Evolutionary conservation across 164 flowering plant species (phyloP).

Genomic region (Berberis thunbergii): DNA sequence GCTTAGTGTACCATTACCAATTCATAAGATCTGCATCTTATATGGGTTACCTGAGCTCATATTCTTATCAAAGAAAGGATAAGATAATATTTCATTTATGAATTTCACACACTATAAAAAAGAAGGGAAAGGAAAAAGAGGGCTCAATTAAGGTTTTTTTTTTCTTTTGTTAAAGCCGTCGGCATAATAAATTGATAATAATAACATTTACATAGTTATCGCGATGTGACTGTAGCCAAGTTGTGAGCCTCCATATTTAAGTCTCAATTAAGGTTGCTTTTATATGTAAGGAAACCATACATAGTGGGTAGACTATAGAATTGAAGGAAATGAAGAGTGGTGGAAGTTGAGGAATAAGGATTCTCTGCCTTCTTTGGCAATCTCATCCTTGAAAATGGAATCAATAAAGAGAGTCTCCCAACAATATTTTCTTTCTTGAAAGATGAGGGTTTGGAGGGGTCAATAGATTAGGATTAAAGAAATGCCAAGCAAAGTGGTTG

Average conservation of each 20-base stretch:
- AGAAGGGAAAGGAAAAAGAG: neutral
- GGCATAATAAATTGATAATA: no score
- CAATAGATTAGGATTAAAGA: slow-evolving; percentile 35
- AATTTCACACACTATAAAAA: neutral
- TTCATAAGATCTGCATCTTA: no score
- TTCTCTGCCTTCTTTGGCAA: neutral
- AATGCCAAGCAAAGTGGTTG: slow-evolving; percentile 23
- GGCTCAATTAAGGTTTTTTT: neutral
- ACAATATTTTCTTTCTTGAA: neutral
- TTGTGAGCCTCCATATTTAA: no score
- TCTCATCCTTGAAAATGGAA: neutral
- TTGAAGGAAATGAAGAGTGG: slow-evolving; percentile 4
- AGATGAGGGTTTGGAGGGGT: slow-evolving; percentile 17
- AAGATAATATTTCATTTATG: neutral
- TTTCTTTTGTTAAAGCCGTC: no score
- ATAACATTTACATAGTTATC: no score
- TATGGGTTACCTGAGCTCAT: no score
- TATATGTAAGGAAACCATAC: slow-evolving; percentile 18
- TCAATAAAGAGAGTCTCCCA: slow-evolving; percentile 4
- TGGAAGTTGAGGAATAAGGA: slow-evolving; percentile 15
- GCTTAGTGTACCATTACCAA: no score
- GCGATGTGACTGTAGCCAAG: no score
- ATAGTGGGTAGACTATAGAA: slow-evolving; percentile 27
- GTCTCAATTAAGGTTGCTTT: slow-evolving; percentile 16
- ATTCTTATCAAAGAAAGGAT: neutral